These are phyloP conservation scores for Nepenthes alata DNA, from an alignment of 179 eudicot genomes.

Conservation along the genomic window DNA sequence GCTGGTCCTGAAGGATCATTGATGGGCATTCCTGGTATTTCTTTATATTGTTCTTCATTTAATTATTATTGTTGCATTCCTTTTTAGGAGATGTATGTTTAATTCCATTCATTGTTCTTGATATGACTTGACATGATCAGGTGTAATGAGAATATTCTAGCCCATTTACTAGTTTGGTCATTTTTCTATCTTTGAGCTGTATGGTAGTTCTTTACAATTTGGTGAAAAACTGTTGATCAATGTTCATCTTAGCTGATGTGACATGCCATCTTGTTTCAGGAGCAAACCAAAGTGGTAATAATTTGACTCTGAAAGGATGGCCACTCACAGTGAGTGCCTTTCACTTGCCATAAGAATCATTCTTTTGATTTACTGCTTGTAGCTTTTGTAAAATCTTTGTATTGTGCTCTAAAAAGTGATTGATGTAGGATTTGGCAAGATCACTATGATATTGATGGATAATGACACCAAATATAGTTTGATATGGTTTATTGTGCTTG, in stretches of 20 bases:
- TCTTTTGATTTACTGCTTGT: neutral
- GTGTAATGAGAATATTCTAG: neutral
- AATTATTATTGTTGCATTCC: neutral
- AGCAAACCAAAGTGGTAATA: constrained; percentile 72
- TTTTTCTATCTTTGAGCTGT: neutral
- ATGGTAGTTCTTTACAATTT: neutral
- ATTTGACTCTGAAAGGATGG: constrained; percentile 85
- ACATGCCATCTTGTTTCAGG: constrained; percentile 36
- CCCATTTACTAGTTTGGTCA: neutral
- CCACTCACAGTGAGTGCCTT: constrained; percentile 71
- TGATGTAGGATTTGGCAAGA: too few species aligned
- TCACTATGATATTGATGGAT: too few species aligned
- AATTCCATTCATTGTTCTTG: neutral
- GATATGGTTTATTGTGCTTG: too few species aligned
- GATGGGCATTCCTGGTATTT: constrained; percentile 78
- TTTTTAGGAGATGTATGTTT: neutral
- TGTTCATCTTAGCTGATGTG: constrained; percentile 5
- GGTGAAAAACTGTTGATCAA: neutral
- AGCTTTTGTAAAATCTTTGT: too few species aligned
- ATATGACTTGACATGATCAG: neutral
- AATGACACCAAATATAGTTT: too few species aligned
- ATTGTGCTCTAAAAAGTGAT: too few species aligned
- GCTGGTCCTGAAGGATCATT: constrained; percentile 77
- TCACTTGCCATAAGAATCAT: neutral
- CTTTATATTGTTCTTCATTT: neutral